Conservation (phyloP, 139 green algal genomes). For the Closterium sp. region DNA sequence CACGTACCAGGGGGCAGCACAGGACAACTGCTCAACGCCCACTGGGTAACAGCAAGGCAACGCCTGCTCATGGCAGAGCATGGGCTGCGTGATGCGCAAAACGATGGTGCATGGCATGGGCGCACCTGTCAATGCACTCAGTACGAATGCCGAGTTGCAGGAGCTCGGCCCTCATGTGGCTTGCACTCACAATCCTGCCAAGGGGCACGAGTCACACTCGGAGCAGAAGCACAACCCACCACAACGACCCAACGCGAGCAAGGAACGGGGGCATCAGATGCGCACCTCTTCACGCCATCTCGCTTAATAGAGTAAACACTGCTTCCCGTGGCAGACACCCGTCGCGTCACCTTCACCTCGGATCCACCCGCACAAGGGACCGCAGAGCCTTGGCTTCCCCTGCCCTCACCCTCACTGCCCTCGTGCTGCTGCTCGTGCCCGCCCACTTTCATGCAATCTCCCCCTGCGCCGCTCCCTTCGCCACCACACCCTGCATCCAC, state of each 20-base stretch:
- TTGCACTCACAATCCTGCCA: neutral
- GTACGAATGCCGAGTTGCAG: constrained; percentile 8
- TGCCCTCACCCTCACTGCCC: neutral
- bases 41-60: neutral
- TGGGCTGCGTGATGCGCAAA: neutral
- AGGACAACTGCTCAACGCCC: neutral
- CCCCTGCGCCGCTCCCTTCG: neutral
- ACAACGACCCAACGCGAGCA: neutral
- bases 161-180: neutral
- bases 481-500: neutral
- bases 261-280: neutral
- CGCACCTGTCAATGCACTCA: constrained; percentile 11
- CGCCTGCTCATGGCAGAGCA: neutral
- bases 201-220: neutral
- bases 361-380: neutral
- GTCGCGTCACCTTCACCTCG: neutral
- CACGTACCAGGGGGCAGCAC: neutral
- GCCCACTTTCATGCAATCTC: neutral
- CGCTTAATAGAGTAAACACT: neutral
- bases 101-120: neutral
- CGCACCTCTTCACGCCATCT: neutral
- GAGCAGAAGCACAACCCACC: neutral
- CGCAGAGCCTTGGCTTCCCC: neutral
- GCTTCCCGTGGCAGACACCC: neutral
- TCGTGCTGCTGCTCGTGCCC: neutral